phyloP scores from a whole-genome alignment of 2,329 filamentous ascomycete genomes.

The Alternaria consortialis region DNA sequence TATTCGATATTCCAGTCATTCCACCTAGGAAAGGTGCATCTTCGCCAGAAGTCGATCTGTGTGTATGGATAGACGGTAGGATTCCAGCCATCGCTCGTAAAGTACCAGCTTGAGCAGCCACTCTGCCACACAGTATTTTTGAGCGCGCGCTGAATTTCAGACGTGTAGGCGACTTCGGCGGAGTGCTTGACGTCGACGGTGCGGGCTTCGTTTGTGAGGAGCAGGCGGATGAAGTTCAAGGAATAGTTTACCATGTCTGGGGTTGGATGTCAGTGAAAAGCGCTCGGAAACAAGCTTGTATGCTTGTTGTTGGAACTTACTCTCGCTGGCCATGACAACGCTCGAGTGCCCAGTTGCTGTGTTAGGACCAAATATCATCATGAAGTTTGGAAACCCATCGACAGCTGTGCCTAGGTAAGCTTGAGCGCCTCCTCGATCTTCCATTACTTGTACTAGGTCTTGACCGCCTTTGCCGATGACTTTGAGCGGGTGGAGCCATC shows the following conservation, averaged over 20 bases:
- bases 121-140: slow-evolving; percentile 63
- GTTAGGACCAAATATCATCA: slow-evolving; percentile 71
- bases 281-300: no score
- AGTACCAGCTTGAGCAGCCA: slow-evolving; percentile 70
- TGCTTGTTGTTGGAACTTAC: slow-evolving; percentile 5
- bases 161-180: slow-evolving; percentile 69
- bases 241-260: slow-evolving; percentile 66
- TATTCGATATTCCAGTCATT: slow-evolving; percentile 63
- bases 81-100: slow-evolving; percentile 79
- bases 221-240: slow-evolving; percentile 65
- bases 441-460: slow-evolving; percentile 65
- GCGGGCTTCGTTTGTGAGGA: slow-evolving; percentile 90
- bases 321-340: slow-evolving; percentile 68
- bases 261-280: background rate
- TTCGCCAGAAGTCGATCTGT: slow-evolving; percentile 61
- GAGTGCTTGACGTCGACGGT: slow-evolving; percentile 87
- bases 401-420: slow-evolving; percentile 68
- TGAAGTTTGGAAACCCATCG: slow-evolving; percentile 69
- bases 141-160: slow-evolving; percentile 52
- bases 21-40: slow-evolving; percentile 64
- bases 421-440: slow-evolving; percentile 65
- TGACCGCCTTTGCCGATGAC: slow-evolving; percentile 62
- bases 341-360: slow-evolving; percentile 69
- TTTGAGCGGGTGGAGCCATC: slow-evolving; percentile 63
- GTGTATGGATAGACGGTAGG: slow-evolving; percentile 71